Conservation (phyloP, 2,329 filamentous ascomycete species). For the Fusarium torreyae region DNA sequence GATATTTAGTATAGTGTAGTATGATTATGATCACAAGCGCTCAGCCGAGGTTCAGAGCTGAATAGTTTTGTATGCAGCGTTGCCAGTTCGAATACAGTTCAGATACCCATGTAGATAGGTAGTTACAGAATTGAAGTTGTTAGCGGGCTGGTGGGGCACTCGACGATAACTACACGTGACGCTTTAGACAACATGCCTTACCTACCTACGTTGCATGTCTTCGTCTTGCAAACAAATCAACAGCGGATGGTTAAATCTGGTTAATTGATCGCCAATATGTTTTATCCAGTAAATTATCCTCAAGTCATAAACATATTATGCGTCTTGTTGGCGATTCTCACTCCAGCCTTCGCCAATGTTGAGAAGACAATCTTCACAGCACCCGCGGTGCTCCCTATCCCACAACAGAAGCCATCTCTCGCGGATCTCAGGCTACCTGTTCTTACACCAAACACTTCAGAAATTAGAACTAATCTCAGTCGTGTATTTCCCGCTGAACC, state of each 20-base stretch:
- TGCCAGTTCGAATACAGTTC: too few relatives aligned
- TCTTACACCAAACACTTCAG: slow-evolving; percentile 71
- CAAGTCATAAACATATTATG: slow-evolving; percentile 12
- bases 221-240: background rate
- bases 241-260: background rate
- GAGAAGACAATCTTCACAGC: slow-evolving; percentile 93
- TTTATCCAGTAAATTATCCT: background rate
- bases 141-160: slow-evolving; percentile 28
- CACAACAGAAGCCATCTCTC: slow-evolving; percentile 56
- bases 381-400: slow-evolving; percentile 71
- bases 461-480: slow-evolving; percentile 74
- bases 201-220: slow-evolving; percentile 1
- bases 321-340: slow-evolving; percentile 32
- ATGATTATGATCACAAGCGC: background rate
- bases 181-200: slow-evolving; percentile 8
- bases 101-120: background rate
- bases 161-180: slow-evolving; percentile 20
- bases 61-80: background rate
- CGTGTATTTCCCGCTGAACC: slow-evolving; percentile 76
- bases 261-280: slow-evolving; percentile 26
- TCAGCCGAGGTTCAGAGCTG: background rate
- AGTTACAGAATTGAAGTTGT: background rate
- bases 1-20: background rate
- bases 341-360: slow-evolving; percentile 74
- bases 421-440: slow-evolving; percentile 73